Evolutionary conservation across 140 eudicot genomes (phyloP).

Genomic region (Flaveria floridana): DNA sequence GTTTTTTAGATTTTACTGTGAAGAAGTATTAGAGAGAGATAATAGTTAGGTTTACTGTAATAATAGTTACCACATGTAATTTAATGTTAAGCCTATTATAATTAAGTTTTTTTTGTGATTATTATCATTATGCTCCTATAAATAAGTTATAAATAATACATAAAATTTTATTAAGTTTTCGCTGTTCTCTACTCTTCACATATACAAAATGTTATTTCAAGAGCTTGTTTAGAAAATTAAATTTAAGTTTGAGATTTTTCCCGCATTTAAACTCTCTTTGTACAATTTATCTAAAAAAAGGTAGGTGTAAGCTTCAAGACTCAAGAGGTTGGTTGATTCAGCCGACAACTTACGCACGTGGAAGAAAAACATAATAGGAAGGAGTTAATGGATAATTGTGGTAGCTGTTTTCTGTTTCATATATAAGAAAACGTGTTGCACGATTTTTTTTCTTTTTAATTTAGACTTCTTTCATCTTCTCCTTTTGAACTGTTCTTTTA

Average conservation of each 20-base stretch:
- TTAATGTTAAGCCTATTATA: too few relatives aligned
- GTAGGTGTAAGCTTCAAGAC: not conserved
- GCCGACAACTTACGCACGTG: conserved; percentile 26
- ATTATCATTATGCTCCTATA: too few relatives aligned
- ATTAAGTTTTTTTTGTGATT: too few relatives aligned
- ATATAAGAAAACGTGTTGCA: conserved; percentile 23
- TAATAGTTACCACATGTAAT: too few relatives aligned
- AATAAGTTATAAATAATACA: too few relatives aligned
- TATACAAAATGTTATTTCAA: too few relatives aligned
- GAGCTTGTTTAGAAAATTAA: not conserved
- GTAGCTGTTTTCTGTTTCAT: not conserved
- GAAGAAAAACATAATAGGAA: not conserved
- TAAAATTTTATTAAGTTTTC: too few relatives aligned
- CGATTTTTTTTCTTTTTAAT: not conserved
- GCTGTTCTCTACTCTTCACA: too few relatives aligned
- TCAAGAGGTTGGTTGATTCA: not conserved
- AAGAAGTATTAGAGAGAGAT: too few relatives aligned
- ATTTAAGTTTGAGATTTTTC: not conserved
- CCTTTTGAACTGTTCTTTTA: not conserved
- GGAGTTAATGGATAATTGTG: conserved; percentile 11
- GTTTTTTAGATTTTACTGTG: too few relatives aligned
- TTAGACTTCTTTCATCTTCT: not conserved
- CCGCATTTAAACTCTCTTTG: not conserved
- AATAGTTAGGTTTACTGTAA: too few relatives aligned
- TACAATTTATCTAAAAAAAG: too few relatives aligned